Evolutionary conservation across 2,329 filamentous ascomycete species (phyloP).

Genomic region (Diaporthe sp.): DNA sequence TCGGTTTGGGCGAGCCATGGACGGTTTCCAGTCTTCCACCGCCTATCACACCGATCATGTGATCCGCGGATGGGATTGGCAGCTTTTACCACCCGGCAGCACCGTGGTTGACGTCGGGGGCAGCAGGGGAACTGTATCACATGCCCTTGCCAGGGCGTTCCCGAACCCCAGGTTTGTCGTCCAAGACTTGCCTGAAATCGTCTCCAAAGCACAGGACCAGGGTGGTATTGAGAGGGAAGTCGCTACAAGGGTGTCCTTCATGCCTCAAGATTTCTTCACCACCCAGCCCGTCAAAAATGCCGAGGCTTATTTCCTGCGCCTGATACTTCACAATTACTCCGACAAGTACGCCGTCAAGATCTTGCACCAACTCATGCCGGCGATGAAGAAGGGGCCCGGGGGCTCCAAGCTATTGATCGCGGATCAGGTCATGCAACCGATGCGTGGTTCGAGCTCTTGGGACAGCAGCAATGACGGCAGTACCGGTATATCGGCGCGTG

Average conservation of each 20-base stretch:
- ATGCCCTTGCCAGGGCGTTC: constrained; percentile 13
- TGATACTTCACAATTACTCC: constrained; percentile 42
- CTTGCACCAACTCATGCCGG: constrained; percentile 40
- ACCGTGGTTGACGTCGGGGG: constrained; percentile 34
- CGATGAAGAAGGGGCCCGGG: constrained; percentile 33
- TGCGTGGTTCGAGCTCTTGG: not conserved
- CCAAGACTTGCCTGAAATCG: constrained; percentile 24
- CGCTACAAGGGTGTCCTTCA: not conserved
- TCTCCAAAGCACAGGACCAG: not conserved
- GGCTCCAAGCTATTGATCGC: constrained; percentile 13
- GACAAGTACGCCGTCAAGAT: constrained; percentile 41
- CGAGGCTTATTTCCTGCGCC: constrained; percentile 42
- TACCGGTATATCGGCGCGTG: not conserved
- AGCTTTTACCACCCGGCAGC: constrained; percentile 18
- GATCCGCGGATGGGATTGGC: not conserved
- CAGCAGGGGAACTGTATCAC: constrained; percentile 16
- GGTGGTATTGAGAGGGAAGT: not conserved
- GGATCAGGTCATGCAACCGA: constrained; percentile 7
- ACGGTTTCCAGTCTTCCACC: constrained; percentile 16
- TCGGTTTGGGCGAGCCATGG: constrained; percentile 30
- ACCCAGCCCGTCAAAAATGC: constrained; percentile 27
- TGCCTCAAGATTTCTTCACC: constrained; percentile 28
- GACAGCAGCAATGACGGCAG: not conserved
- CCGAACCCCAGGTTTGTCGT: constrained; percentile 23
- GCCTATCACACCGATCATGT: constrained; percentile 15